phyloP scores from a whole-genome alignment of 208 protist species.

The Kentomonas sorsogonicus region DNA sequence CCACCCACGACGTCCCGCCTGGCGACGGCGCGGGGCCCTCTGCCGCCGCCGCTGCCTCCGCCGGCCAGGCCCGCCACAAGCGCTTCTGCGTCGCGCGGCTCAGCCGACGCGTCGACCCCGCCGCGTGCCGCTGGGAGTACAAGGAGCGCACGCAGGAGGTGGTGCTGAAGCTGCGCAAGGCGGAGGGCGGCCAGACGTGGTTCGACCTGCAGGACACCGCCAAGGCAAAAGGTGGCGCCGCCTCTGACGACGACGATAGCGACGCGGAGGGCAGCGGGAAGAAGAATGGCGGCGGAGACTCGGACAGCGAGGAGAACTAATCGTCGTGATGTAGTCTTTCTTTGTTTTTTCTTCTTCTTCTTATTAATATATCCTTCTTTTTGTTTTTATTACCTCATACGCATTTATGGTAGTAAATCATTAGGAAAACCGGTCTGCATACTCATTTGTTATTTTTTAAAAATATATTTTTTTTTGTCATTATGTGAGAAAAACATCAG shows the following conservation, averaged over 20 bases:
- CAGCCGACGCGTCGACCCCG: neutral
- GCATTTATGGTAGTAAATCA: too few relatives aligned
- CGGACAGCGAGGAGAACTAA: slow-evolving; percentile 6
- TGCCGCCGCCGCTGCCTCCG: slow-evolving; percentile 34
- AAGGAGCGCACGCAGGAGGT: slow-evolving; percentile 39
- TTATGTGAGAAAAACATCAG: neutral
- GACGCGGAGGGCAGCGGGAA: slow-evolving; percentile 13
- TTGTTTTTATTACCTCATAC: too few relatives aligned
- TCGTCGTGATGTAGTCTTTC: slow-evolving; percentile 2
- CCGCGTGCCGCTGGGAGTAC: neutral
- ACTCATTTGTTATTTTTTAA: slow-evolving; percentile 1
- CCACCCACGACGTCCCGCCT: slow-evolving; percentile 18
- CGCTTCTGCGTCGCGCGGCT: neutral
- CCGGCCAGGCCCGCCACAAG: neutral
- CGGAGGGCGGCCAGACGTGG: slow-evolving; percentile 36
- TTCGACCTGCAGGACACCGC: slow-evolving; percentile 43
- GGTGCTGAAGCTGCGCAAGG: slow-evolving; percentile 57
- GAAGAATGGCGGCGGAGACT: slow-evolving; percentile 15
- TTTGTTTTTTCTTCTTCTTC: neutral
- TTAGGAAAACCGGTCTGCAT: too few relatives aligned
- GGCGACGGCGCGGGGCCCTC: slow-evolving; percentile 17
- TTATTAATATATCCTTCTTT: neutral
- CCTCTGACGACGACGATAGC: slow-evolving; percentile 17
- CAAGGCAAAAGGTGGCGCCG: neutral
- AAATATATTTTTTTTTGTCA: neutral